Percentiles rank a stretch among this genome's conserved stretches.
These are phyloP conservation scores for Solanum piurae DNA, from an alignment of 257 asterid genomes.

Conservation along the genomic window DNA sequence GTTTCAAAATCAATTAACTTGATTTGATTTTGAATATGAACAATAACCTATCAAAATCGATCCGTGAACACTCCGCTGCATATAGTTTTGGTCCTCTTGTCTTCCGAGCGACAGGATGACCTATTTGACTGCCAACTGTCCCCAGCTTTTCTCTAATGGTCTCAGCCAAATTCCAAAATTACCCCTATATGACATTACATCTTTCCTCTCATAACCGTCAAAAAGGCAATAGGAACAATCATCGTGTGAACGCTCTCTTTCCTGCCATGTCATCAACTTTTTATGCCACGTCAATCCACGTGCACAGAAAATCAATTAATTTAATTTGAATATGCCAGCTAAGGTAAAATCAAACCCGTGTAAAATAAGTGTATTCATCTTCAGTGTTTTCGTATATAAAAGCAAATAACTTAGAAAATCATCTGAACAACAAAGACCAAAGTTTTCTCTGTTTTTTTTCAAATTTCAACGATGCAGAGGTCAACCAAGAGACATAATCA, in stretches of 20 bases:
- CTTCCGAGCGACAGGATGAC: not conserved
- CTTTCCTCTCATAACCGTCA: not conserved
- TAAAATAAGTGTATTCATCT: not conserved
- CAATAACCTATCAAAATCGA: no score
- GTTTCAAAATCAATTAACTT: no score
- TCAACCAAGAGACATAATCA: constrained; percentile 34
- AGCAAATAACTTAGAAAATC: not conserved
- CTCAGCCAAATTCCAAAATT: not conserved
- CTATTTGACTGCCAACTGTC: not conserved
- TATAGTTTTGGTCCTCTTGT: not conserved
- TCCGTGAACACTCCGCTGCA: accelerated
- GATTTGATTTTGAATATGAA: no score
- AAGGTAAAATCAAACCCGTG: not conserved
- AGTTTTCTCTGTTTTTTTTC: not conserved
- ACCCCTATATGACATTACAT: not conserved
- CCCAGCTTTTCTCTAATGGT: not conserved
- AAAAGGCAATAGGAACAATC: not conserved
- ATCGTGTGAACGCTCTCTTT: not conserved
- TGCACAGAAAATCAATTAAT: not conserved
- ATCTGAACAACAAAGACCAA: not conserved
- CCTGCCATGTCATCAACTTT: not conserved
- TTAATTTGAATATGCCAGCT: not conserved
- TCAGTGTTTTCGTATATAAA: not conserved
- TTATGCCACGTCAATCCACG: not conserved
- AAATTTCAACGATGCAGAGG: constrained; percentile 31